Evolutionary conservation across 1,284 basidiomycete genomes (phyloP).

Genomic region (Leccinum griseonigrum): DNA sequence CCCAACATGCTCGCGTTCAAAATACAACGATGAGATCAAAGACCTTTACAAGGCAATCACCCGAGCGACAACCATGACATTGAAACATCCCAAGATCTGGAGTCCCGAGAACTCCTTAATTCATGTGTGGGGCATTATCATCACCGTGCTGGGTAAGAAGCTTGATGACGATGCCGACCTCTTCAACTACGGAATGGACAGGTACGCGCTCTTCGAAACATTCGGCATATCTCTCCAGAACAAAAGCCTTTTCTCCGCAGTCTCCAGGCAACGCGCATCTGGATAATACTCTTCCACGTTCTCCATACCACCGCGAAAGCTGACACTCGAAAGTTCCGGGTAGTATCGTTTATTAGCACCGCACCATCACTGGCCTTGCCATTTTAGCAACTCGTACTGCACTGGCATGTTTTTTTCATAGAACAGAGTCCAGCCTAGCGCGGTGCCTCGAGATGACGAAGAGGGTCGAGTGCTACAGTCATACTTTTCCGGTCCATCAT

Average conservation of each 20-base stretch:
- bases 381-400: conserved; percentile 15
- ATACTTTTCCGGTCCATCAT: conserved; percentile 11
- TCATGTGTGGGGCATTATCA: conserved; percentile 15
- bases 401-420: conserved; percentile 10
- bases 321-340: conserved; percentile 15
- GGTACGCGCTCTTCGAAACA: conserved; percentile 4
- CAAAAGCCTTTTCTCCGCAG: conserved; percentile 22
- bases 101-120: conserved; percentile 12
- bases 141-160: conserved; percentile 10
- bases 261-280: conserved; percentile 43
- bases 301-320: conserved; percentile 23
- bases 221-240: not conserved
- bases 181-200: conserved; percentile 13
- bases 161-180: conserved; percentile 13
- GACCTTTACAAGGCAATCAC: conserved; percentile 9
- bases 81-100: conserved; percentile 18
- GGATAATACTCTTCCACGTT: conserved; percentile 37
- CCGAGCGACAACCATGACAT: not conserved
- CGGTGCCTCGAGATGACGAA: conserved; percentile 19
- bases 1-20: conserved; percentile 42
- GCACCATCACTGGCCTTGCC: conserved; percentile 32
- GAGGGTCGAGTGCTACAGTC: conserved; percentile 5
- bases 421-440: conserved; percentile 8
- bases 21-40: conserved; percentile 24
- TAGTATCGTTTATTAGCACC: conserved; percentile 37